Conservation (phyloP, 345 rosid species). For the Firmiana major region DNA sequence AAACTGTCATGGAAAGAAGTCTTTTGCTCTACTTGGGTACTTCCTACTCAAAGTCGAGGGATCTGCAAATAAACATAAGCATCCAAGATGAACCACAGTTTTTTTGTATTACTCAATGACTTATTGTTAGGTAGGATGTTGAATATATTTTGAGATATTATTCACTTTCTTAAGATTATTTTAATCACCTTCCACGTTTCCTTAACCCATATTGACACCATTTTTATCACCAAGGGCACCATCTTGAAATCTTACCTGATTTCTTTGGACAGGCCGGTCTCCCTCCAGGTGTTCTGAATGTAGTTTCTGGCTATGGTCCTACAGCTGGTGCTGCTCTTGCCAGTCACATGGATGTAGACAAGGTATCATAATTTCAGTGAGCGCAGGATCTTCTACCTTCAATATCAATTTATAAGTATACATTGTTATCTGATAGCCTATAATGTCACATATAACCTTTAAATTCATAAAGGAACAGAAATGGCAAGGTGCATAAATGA, state of each 20-base stretch:
- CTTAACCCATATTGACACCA: neutral
- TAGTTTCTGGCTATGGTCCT: constrained; percentile 81
- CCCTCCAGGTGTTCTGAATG: constrained; percentile 84
- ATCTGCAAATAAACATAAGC: neutral
- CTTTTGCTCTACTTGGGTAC: neutral
- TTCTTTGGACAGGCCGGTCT: constrained; percentile 66
- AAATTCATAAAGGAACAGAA: neutral
- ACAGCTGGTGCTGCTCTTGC: constrained; percentile 89
- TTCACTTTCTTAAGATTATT: neutral
- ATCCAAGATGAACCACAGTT: neutral
- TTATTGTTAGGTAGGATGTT: neutral
- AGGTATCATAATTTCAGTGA: constrained; percentile 41
- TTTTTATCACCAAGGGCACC: neutral
- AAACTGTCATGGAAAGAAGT: neutral
- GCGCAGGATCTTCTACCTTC: neutral
- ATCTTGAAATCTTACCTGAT: constrained; percentile 7
- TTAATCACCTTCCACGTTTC: neutral
- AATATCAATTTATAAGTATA: neutral
- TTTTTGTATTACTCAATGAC: neutral
- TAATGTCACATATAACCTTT: neutral
- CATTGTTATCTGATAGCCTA: neutral
- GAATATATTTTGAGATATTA: neutral
- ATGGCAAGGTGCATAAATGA: neutral
- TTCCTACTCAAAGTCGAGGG: neutral
- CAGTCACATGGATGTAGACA: constrained; percentile 93